Base-by-base conservation (phyloP, 208 protist genomes). In the Leishmania amazonensis region DNA sequence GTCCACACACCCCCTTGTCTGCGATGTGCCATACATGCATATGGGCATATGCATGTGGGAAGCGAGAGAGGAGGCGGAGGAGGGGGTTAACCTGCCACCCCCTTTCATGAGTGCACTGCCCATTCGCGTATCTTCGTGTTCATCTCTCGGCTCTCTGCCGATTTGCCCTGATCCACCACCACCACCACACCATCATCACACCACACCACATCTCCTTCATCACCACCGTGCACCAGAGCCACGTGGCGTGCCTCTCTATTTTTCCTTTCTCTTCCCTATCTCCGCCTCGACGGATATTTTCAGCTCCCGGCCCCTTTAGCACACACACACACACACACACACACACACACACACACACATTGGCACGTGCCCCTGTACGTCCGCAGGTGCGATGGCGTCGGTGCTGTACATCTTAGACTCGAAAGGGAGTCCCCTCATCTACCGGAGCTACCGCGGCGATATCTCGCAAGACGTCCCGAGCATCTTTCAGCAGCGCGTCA, bases 371-470 rank as follows among this genome's bases (percentile, higher is more conserved):
- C 9, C 57, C 74, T 47, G 24, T n/a, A 11, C 38, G 8, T 49
- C 38, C 9, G 35, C 74, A 28, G 13, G 38, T 67, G 49, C 49
- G 17, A 98, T 98, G 93, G 97, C 96, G 17, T 99, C 98, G 31
- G 90, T 91, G 60, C 88, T 99, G 9, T 98, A 95, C 81, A 96
- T 99, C 71, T 83, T 99, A 28, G 97, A 99, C 83, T 89, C 90
- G 21, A 99, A 98, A 79, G 99, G 98, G 19, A 95, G 93, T 71
- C 90, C 98, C 0, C 87, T 99, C 31, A 99, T 99, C 58, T 97
- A 92, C 65, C 93, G 99, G 57, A 98, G 98, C 79, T 99, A 99
- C 85, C 94, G 99, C 54, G 98, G 98, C 40, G 98, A 99, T 88
- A 81, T 99, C 51, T 78, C 93, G 67, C 92, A 95, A 81, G 93